These are phyloP conservation scores for Adansonia rubrostipa DNA, from an alignment of 441 rosid species.

Conservation along the genomic window DNA sequence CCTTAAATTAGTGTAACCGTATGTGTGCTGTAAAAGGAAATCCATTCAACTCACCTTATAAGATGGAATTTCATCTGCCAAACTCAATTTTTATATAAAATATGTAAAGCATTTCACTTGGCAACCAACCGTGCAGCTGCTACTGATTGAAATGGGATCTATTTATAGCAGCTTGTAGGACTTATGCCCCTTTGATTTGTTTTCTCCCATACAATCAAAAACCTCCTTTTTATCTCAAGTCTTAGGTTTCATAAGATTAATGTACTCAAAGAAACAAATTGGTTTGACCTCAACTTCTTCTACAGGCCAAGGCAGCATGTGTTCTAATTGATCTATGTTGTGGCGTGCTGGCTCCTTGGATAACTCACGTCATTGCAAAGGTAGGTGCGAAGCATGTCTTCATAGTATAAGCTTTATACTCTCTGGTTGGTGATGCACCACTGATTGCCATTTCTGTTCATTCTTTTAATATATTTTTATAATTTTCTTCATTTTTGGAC, in stretches of 20 bases:
- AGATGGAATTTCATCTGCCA: constrained; percentile 18
- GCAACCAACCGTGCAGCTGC: neutral
- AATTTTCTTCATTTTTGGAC: constrained; percentile 28
- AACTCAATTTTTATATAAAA: constrained; percentile 14
- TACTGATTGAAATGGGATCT: constrained; percentile 3
- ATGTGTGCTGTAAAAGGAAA: neutral
- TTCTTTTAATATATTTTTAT: constrained; percentile 12
- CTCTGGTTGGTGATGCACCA: constrained; percentile 31
- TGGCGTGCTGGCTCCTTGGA: constrained; percentile 79
- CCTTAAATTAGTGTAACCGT: neutral
- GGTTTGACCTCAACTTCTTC: constrained; percentile 30
- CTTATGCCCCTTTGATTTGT: neutral
- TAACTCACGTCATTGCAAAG: constrained; percentile 74
- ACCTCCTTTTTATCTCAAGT: neutral
- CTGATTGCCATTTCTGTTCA: constrained; percentile 16
- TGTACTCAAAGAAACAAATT: constrained; percentile 19
- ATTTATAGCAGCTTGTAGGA: constrained; percentile 8
- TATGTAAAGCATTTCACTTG: constrained; percentile 15
- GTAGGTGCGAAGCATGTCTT: constrained; percentile 42
- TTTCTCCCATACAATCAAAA: neutral
- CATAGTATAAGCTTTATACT: constrained; percentile 21
- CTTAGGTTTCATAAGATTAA: constrained; percentile 8
- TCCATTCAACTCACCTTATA: neutral
- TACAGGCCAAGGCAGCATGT: constrained; percentile 90
- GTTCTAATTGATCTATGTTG: constrained; percentile 81